Evolutionary conservation across 163 green algal species (phyloP).

Genomic region (Chlamydomonas reinhardtii): DNA sequence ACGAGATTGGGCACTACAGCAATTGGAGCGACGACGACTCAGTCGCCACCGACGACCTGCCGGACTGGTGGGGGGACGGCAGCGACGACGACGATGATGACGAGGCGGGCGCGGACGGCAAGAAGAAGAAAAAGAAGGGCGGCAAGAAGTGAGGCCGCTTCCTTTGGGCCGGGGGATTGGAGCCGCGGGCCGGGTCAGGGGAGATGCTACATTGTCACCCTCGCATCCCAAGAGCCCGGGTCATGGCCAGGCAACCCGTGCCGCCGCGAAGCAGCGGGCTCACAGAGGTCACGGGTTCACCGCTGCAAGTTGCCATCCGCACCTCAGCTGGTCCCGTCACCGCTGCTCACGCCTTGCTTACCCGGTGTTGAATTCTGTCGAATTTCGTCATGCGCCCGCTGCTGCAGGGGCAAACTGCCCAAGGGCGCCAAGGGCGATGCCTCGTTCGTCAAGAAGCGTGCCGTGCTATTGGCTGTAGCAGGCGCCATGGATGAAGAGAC

Average conservation of each 20-base stretch:
- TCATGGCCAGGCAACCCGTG: too few relatives aligned
- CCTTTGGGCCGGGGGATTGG: too few relatives aligned
- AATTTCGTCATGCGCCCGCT: too few relatives aligned
- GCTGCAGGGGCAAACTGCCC: neutral
- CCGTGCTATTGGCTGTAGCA: neutral
- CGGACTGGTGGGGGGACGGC: conserved; percentile 26
- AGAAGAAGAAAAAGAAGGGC: neutral
- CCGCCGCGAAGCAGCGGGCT: too few relatives aligned
- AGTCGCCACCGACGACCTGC: conserved; percentile 7
- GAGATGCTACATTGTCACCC: too few relatives aligned
- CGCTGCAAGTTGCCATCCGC: too few relatives aligned
- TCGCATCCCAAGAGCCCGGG: too few relatives aligned
- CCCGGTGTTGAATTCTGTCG: too few relatives aligned
- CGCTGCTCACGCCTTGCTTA: too few relatives aligned
- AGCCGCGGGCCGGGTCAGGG: too few relatives aligned
- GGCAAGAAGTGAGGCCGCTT: conserved; percentile 3
- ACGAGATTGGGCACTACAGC: conserved; percentile 24
- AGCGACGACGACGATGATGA: neutral
- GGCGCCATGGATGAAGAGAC: conserved; percentile 31
- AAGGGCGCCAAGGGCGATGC: neutral
- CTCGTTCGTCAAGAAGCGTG: neutral
- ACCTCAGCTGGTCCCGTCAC: too few relatives aligned
- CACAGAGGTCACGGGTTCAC: too few relatives aligned
- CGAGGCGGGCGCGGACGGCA: neutral
- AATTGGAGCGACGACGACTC: conserved; percentile 28